These are phyloP conservation scores for Saturnispora gosingensis DNA, from an alignment of 805 yeast genomes.

Conservation along the genomic window DNA sequence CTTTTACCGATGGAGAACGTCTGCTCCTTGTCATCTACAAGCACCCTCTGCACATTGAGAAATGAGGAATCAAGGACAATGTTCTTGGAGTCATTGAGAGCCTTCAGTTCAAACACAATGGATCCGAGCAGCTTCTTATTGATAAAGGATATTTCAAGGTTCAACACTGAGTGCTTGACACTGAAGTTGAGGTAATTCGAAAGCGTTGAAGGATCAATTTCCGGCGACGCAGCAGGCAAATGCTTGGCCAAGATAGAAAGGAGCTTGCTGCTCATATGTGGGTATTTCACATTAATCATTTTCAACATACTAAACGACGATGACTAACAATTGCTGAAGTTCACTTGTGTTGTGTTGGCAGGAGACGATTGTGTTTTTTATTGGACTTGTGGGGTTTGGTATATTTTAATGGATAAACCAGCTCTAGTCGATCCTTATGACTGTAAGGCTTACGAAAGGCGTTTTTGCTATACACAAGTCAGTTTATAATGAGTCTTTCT, in stretches of 20 bases:
- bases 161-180: conserved; percentile 43
- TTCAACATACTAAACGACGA: background rate
- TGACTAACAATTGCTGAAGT: background rate
- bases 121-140: conserved; percentile 43
- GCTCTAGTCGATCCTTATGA: background rate
- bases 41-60: conserved; percentile 37
- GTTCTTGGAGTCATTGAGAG: conserved; percentile 23
- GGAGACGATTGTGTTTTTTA: too few relatives aligned
- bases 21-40: conserved; percentile 31
- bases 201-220: conserved; percentile 65
- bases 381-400: too few relatives aligned
- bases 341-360: background rate
- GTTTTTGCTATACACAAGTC: background rate
- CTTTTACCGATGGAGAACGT: conserved; percentile 32
- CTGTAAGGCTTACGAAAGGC: background rate
- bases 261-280: conserved; percentile 21
- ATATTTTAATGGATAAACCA: too few relatives aligned
- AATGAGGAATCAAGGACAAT: conserved; percentile 65
- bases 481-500: too few relatives aligned
- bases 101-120: conserved; percentile 38
- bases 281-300: conserved; percentile 13
- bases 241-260: conserved; percentile 21
- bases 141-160: conserved; percentile 48
- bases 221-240: conserved; percentile 38
- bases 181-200: conserved; percentile 56